phyloP scores from a whole-genome alignment of 192 early-diverging fungal genomes.

The Glomus cerebriforme region DNA sequence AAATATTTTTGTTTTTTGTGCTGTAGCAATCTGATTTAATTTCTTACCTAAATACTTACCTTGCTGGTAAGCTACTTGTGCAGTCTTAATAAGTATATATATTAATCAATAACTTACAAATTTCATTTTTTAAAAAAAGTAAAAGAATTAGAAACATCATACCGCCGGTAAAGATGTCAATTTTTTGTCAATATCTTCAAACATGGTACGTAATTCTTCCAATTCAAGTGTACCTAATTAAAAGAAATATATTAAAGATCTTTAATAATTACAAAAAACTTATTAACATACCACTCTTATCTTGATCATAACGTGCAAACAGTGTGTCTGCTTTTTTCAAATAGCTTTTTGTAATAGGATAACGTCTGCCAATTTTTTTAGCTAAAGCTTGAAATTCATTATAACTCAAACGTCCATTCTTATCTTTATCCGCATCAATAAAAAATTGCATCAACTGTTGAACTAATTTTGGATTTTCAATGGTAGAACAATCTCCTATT shows the following conservation, averaged over 20 bases:
- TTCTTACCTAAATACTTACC: conserved; percentile 51
- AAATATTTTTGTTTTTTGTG: neutral
- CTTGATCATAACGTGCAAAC: conserved; percentile 52
- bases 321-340: conserved; percentile 47
- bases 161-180: conserved; percentile 57
- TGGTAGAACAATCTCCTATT: conserved; percentile 74
- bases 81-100: conserved; percentile 44
- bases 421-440: conserved; percentile 52
- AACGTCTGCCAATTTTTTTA: conserved; percentile 43
- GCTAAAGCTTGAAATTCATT: conserved; percentile 52
- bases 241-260: neutral
- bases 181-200: conserved; percentile 55
- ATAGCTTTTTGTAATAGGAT: conserved; percentile 58
- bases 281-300: conserved; percentile 42
- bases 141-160: conserved; percentile 23
- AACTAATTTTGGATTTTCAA: conserved; percentile 65
- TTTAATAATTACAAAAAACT: neutral
- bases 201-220: conserved; percentile 50
- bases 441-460: conserved; percentile 49
- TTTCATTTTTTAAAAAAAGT: neutral
- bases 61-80: conserved; percentile 60
- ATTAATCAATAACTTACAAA: conserved; percentile 7
- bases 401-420: conserved; percentile 47
- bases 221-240: conserved; percentile 47
- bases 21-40: conserved; percentile 42